These are phyloP conservation scores for Prunus mume DNA, from an alignment of 306 rosid genomes.

Conservation along the genomic window DNA sequence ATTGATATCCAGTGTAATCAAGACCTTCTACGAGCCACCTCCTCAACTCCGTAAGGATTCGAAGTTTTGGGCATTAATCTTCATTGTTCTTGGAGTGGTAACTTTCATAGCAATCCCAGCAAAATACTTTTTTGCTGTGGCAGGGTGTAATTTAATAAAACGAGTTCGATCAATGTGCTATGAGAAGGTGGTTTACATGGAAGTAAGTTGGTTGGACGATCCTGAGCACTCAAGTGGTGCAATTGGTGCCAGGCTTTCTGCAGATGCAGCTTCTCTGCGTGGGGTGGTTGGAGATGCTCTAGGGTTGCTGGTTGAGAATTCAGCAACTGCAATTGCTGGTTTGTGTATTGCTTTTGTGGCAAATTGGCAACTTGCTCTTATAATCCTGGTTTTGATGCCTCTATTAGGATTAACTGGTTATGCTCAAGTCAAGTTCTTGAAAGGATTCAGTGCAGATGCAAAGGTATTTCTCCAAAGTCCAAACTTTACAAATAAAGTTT, in stretches of 20 bases:
- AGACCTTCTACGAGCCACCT: conserved; percentile 61
- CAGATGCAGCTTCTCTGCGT: conserved; percentile 65
- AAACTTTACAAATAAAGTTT: background rate
- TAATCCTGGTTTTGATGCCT: conserved; percentile 58
- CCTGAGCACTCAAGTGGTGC: conserved; percentile 72
- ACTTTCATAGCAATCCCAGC: conserved; percentile 36
- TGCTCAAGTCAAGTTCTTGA: conserved; percentile 51
- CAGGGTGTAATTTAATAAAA: conserved; percentile 60
- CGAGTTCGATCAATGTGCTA: conserved; percentile 65
- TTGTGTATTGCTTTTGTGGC: conserved; percentile 60
- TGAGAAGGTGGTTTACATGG: conserved; percentile 70
- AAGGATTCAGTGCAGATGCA: conserved; percentile 59
- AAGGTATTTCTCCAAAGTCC: conserved; percentile 46
- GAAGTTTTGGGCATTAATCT: conserved; percentile 57
- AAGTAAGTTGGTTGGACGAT: conserved; percentile 72
- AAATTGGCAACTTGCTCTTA: conserved; percentile 66
- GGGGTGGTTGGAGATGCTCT: conserved; percentile 73
- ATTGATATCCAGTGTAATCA: conserved; percentile 42
- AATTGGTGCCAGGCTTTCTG: conserved; percentile 76
- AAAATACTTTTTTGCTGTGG: conserved; percentile 60
- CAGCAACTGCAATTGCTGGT: conserved; percentile 44
- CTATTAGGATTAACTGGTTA: conserved; percentile 47
- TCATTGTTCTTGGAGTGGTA: conserved; percentile 39
- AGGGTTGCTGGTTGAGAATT: conserved; percentile 57
- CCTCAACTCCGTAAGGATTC: conserved; percentile 57